Percentiles rank a stretch among this genome's conserved stretches.
phyloP scores from a whole-genome alignment of 163 green algal genomes.

The Chlorella variabilis region DNA sequence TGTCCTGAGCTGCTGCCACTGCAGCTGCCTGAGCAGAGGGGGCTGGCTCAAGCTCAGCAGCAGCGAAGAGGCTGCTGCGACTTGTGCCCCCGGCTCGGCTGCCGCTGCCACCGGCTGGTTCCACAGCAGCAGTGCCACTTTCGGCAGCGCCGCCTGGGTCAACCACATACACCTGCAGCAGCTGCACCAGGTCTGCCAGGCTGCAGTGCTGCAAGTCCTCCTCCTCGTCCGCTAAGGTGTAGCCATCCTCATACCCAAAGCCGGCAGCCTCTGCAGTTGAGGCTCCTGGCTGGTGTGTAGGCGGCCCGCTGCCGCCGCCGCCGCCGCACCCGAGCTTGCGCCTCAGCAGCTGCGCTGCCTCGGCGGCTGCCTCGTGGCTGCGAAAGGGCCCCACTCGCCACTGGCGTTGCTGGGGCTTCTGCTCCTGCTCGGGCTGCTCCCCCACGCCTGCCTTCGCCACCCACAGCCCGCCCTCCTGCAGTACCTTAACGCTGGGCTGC shows the following conservation, averaged over 20 bases:
- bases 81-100: neutral
- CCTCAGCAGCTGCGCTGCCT: neutral
- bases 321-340: too few relatives aligned
- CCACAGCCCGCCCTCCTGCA: neutral
- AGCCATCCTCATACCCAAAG: neutral
- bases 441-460: neutral
- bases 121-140: too few relatives aligned
- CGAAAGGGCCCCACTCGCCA: neutral
- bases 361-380: neutral
- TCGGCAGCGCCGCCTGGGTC: too few relatives aligned
- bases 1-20: too few relatives aligned
- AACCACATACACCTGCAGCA: too few relatives aligned
- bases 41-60: too few relatives aligned
- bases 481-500: too few relatives aligned
- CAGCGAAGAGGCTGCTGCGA: too few relatives aligned
- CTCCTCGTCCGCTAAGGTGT: neutral
- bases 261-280: neutral
- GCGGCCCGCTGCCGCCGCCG: neutral
- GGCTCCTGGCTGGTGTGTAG: neutral
- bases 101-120: neutral
- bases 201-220: neutral
- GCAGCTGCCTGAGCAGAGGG: too few relatives aligned
- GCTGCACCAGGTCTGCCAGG: neutral
- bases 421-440: neutral
- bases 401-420: neutral